These are phyloP conservation scores for Eucalyptus guilfoylei DNA, from an alignment of 345 rosid genomes.

Conservation along the genomic window DNA sequence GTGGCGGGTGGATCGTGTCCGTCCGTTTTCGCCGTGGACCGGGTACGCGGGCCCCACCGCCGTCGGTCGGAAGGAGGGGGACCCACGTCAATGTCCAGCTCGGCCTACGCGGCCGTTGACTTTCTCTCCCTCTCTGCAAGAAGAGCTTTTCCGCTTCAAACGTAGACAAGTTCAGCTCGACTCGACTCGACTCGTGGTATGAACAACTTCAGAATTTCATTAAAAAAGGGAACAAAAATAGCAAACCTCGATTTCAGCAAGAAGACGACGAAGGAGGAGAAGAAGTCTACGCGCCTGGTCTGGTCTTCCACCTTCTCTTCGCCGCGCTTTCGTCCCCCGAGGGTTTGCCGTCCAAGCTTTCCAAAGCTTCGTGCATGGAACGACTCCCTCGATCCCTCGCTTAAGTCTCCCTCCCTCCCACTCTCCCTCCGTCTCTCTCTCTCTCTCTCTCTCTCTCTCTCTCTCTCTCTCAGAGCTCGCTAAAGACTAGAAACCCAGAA, in stretches of 20 bases:
- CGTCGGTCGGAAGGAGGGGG: neutral
- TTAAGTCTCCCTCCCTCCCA: neutral
- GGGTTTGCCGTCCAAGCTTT: neutral
- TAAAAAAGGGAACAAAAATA: too few species aligned
- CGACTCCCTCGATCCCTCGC: neutral
- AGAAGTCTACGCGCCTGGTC: neutral
- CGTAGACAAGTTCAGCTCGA: neutral
- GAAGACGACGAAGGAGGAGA: neutral
- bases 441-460: neutral
- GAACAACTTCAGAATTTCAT: neutral
- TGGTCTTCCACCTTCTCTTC: neutral
- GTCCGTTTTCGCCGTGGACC: neutral
- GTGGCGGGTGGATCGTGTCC: neutral
- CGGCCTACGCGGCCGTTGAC: neutral
- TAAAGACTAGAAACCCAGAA: neutral
- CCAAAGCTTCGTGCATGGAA: neutral
- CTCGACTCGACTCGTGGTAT: neutral
- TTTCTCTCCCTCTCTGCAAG: neutral
- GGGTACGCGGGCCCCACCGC: neutral
- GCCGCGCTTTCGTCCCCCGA: neutral
- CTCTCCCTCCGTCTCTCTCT: neutral
- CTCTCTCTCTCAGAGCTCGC: neutral
- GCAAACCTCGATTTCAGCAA: neutral
- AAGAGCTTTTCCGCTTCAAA: neutral
- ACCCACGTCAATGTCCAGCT: neutral